phyloP scores from a whole-genome alignment of 2,329 filamentous ascomycete species.

The Cercospora zeae-maydis region DNA sequence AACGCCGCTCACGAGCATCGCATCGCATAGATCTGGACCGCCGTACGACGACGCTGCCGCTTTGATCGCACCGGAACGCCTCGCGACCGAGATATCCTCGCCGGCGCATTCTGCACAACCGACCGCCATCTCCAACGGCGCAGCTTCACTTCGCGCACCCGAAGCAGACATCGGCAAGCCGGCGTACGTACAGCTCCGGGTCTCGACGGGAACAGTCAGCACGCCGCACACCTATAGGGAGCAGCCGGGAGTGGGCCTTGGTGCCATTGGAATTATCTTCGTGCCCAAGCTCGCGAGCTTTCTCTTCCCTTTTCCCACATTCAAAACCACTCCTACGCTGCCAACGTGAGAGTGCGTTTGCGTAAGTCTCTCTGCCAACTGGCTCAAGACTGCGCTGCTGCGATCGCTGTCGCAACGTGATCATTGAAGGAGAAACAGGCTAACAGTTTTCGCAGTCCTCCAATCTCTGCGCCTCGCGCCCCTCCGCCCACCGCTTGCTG shows the following conservation, averaged over 20 bases:
- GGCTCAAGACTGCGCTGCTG: constrained; percentile 1
- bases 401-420: background rate
- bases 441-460: background rate
- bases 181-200: background rate
- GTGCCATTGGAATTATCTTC: background rate
- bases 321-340: background rate
- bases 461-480: background rate
- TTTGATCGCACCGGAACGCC: background rate
- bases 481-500: background rate
- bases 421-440: background rate
- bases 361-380: constrained; percentile 6
- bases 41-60: background rate
- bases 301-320: constrained; percentile 3
- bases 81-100: constrained; percentile 1
- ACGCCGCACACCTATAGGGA: constrained; percentile 4
- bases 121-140: background rate
- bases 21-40: background rate
- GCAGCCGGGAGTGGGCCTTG: background rate
- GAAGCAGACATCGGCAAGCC: background rate
- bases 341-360: background rate
- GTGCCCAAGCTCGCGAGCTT: constrained; percentile 6
- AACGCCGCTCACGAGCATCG: constrained; percentile 4
- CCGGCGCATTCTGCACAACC: constrained; percentile 7
- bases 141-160: background rate
- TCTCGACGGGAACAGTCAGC: background rate